Base-by-base conservation (phyloP, 257 asterid genomes). In the Datura wrightii region DNA sequence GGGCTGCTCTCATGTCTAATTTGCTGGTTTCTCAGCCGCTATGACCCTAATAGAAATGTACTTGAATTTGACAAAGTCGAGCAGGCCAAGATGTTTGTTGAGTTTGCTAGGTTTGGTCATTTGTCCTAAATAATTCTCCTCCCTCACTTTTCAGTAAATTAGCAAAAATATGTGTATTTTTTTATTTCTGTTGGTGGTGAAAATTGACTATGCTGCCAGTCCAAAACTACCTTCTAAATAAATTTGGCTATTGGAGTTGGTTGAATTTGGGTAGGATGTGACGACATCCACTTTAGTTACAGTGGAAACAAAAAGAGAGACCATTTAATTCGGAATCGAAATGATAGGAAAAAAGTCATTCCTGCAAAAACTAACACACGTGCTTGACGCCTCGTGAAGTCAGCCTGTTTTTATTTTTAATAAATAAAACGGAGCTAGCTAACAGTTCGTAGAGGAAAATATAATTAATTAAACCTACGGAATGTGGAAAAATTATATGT, bases 201-300 rank as follows among this genome's bases (percentile, higher is more conserved):
- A 24, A 46, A 50, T 72, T 72, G 80, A 72, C 55, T 10, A 10
- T 44, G 59, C 19, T 24, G 60, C 14, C 44, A 48, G 13, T 74
- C 1, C 60, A 74, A 74, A 74, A 24, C 81, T 48, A 48, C 81
- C 81, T 48, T 44, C 60, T 24, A 24, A 24, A 74, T 50, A 13
- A 24, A 74, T 48, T 76, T 76, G 81, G 81, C 24, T 50, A 76
- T 76, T 76, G 2, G 62, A 76, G 81, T 48, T 46, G 11, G 69
- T 62, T 62, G 37, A 62, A 41, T 63, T 24, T 24, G 11, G 72
- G 81, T 76, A 11, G 14, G 46, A 31, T 76, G 42, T 76, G 81
- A 31, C 81, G 19, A 24, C 8, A 48, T 48, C 81, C 81, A 48
- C 81, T 74, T 24, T 37, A 67, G 31, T 39, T 48, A 50, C 14